Percentiles rank a stretch among this genome's conserved stretches.
phyloP scores from a whole-genome alignment of 2,329 filamentous ascomycete genomes.

The Ophiocordyceps camponoti-floridani region DNA sequence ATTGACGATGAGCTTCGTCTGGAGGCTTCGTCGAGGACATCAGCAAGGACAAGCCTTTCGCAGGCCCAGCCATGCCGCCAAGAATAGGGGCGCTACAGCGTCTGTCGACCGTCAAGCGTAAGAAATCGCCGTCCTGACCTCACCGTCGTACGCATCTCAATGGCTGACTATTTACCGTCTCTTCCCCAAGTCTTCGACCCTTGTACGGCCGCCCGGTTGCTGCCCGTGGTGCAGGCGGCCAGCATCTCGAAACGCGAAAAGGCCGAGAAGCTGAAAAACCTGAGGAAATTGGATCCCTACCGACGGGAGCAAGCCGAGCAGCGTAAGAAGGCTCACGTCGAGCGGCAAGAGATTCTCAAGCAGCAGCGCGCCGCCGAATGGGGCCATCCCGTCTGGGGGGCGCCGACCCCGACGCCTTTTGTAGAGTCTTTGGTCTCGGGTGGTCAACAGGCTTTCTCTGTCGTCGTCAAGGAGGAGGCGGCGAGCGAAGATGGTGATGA shows the following conservation, averaged over 20 bases:
- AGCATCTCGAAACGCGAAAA: conserved; percentile 43
- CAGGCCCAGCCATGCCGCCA: conserved; percentile 40
- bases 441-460: conserved; percentile 19
- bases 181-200: conserved; percentile 32
- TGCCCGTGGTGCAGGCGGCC: conserved; percentile 46
- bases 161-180: conserved; percentile 13
- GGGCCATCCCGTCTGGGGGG: conserved; percentile 70
- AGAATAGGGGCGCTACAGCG: conserved; percentile 44
- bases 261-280: conserved; percentile 43
- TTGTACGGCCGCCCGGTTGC: conserved; percentile 8
- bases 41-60: background rate
- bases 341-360: conserved; percentile 52
- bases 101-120: conserved; percentile 42
- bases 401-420: conserved; percentile 49
- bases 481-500: background rate
- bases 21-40: no score
- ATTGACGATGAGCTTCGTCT: no score
- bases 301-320: conserved; percentile 64
- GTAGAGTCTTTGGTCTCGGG: conserved; percentile 62
- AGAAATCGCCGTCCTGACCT: conserved; percentile 8
- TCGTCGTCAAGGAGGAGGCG: background rate
- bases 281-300: conserved; percentile 64
- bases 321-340: conserved; percentile 66
- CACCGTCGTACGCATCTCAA: background rate
- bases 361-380: conserved; percentile 43